Base-by-base conservation (phyloP, 2,329 filamentous ascomycete species). In the Neofusicoccum parvum region DNA sequence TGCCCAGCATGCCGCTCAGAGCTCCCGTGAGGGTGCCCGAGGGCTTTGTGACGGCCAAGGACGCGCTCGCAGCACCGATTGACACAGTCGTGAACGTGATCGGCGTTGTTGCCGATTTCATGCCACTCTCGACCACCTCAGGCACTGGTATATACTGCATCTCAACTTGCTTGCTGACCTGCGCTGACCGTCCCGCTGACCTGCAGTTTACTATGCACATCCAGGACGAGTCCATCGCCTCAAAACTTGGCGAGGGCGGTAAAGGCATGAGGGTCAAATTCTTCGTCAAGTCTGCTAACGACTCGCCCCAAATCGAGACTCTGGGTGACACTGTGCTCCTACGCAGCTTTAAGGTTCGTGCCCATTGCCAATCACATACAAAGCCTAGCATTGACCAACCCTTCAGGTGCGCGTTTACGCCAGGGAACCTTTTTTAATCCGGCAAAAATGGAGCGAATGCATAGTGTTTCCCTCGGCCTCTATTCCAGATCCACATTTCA, bases 311-410 rank as follows among this genome's bases (percentile, higher is more conserved):
- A 12, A 75, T 86, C 17, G 70, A 75, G 17, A 74, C 79, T 1
- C 75, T 80, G 2, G 85, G 85, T 5, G 91, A 94, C 76, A 80
- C 92, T n/a, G 78, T 92, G 5, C 74, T 92, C 4, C 70, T 93
- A 14, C 82, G 84, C 48, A 70, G n/a, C 6, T 32, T 53, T 15
- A 62, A 62, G 43, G 34, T 51, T 9, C 7, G 43, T 14, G 17
- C 12, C 15, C 41, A 23, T 37, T 4, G 7, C 4, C 23, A 14
- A 17, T 23, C 3, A 12, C n/a, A 4, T 4, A 7, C 11, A 5
- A n/a, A 5, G 34, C 17, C 7, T 34, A 5, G 17, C 11, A 15
- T 15, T 23, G n/a, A 51, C 17, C 15, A 17, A 7, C 37, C 14
- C n/a, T 36, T 10, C 10, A 60, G 56, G n/a, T 60, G 41, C 5